Percentiles rank a stretch among this genome's conserved stretches.
Evolutionary conservation across 495 filamentous ascomycete genomes (phyloP).

Genomic region (Aspergillus cristatus): DNA sequence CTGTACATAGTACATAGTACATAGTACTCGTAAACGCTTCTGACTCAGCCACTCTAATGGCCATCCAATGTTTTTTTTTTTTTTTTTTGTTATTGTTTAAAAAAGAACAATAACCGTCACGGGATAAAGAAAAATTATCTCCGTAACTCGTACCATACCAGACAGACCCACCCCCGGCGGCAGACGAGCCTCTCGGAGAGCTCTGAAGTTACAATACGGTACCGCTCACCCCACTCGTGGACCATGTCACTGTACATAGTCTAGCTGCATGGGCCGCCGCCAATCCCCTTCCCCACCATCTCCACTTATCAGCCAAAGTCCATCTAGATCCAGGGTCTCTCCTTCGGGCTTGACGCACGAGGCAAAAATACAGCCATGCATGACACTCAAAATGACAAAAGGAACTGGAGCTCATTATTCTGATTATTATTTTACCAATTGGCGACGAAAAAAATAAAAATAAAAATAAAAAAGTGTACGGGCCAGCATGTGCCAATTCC

Average conservation of each 20-base stretch:
- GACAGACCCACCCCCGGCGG: no score
- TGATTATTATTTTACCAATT: conserved; percentile 3
- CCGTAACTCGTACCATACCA: no score
- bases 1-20: not conserved
- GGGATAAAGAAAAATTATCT: no score
- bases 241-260: conserved; percentile 14
- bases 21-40: no score
- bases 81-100: no score
- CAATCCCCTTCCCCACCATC: conserved; percentile 19
- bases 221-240: conserved; percentile 12
- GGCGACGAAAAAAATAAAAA: no score
- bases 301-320: not conserved
- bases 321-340: conserved; percentile 31
- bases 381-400: conserved; percentile 26
- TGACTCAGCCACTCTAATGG: no score
- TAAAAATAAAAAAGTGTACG: no score
- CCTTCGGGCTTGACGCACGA: conserved; percentile 20
- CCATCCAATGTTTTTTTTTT: no score
- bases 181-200: no score
- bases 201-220: no score
- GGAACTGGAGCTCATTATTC: conserved; percentile 12
- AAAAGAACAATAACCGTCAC: no score
- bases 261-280: conserved; percentile 22
- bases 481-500: conserved; percentile 22
- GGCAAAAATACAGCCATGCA: conserved; percentile 27